Conservation (phyloP, 2,329 filamentous ascomycete species). For the Coniochaeta pulveracea region DNA sequence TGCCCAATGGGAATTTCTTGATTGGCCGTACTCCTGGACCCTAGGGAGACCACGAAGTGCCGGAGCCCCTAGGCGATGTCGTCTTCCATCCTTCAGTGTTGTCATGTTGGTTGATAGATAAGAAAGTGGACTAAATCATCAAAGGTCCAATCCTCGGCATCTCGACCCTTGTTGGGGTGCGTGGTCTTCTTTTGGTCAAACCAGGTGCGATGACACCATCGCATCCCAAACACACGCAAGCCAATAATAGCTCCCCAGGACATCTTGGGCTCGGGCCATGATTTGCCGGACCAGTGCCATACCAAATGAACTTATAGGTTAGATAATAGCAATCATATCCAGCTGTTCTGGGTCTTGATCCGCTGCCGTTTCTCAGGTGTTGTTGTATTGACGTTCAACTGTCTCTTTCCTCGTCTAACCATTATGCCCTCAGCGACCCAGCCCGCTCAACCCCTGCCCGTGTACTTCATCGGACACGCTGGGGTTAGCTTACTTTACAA, state of each 20-base stretch:
- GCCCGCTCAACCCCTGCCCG: conserved; percentile 9
- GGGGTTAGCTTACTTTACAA: conserved; percentile 11
- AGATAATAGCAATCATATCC: background rate
- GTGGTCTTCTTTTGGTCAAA: background rate
- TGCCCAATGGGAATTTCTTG: no score
- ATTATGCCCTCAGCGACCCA: conserved; percentile 10
- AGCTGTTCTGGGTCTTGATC: background rate
- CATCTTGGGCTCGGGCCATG: background rate
- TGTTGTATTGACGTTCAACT: no score
- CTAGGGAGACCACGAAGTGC: background rate
- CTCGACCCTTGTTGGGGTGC: background rate
- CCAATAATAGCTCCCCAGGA: background rate
- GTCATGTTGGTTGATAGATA: background rate
- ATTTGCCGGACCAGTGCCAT: background rate
- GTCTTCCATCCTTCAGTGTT: background rate
- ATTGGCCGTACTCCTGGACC: no score
- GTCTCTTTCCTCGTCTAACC: background rate
- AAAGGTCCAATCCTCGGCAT: background rate
- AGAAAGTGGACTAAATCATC: background rate
- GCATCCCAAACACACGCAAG: background rate
- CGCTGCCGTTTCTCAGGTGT: background rate
- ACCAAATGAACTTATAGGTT: background rate
- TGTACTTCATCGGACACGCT: conserved; percentile 14
- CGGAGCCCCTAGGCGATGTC: background rate
- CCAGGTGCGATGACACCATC: conserved; percentile 1